Evolutionary conservation across 345 rosid genomes (phyloP).

Genomic region (Salix viminalis): DNA sequence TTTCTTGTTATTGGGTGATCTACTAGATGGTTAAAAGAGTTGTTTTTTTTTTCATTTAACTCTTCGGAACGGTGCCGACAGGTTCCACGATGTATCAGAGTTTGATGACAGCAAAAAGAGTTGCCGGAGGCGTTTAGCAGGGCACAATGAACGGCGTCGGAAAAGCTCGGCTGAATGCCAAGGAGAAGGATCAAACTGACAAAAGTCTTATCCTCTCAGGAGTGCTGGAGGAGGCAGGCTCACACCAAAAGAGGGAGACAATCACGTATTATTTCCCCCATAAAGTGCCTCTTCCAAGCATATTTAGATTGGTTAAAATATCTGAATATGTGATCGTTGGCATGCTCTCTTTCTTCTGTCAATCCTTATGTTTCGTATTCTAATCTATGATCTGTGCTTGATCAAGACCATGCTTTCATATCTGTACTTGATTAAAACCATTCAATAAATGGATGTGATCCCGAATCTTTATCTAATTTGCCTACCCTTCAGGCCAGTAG

Average conservation of each 20-base stretch:
- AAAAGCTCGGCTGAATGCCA: slow-evolving; percentile 48
- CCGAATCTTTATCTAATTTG: too few species aligned
- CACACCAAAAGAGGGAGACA: background rate
- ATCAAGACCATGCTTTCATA: background rate
- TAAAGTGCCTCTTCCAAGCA: background rate
- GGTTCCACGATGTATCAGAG: slow-evolving; percentile 80
- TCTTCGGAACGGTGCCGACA: slow-evolving; percentile 12
- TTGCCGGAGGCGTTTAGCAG: slow-evolving; percentile 80
- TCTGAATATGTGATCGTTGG: slow-evolving; percentile 11
- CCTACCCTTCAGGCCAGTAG: too few species aligned
- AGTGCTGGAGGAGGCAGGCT: slow-evolving; percentile 1
- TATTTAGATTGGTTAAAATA: slow-evolving; percentile 2
- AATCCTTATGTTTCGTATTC: slow-evolving; percentile 14
- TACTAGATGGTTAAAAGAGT: too few species aligned
- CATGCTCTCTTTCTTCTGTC: slow-evolving; percentile 96
- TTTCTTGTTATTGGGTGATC: too few species aligned
- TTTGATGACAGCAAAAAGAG: slow-evolving; percentile 78
- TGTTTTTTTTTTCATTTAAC: background rate
- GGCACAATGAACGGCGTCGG: slow-evolving; percentile 85
- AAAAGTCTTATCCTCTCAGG: background rate
- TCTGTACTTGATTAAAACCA: background rate
- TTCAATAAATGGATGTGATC: background rate
- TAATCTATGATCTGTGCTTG: background rate
- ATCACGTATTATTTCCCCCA: background rate
- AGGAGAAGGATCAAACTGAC: slow-evolving; percentile 40